Base-by-base conservation (phyloP, 495 filamentous ascomycete genomes). In the Aspergillus leporis region DNA sequence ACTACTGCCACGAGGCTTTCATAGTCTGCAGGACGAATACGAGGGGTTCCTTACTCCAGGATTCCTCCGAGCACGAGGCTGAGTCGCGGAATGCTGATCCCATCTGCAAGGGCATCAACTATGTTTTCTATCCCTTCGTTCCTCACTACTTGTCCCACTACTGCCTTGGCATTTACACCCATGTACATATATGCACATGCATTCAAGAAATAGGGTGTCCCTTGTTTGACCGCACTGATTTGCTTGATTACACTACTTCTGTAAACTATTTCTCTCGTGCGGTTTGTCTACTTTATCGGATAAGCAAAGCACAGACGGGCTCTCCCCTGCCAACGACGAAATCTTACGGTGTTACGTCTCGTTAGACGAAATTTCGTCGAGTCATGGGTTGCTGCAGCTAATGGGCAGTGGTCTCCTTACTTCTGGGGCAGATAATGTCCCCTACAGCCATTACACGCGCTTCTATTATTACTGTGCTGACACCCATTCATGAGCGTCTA, bases 31-130 rank as follows among this genome's bases (percentile, higher is more conserved):
- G 16, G 16, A 41, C 38, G 38, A n/a, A n/a, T 41, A 41, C 38
- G 38, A 41, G 16, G 38, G 34, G 32, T 10, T 12, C 32, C 31
- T 38, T 18, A 38, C 13, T 22, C 32, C 32, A 12, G 19, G 23
- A 14, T 36, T 36, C 10, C 6, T 9, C 32, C 10, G 32, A 36
- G 25, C 51, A 60, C 41, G 51, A 55, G 46, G 58, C 46, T 34
- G 56, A 59, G 28, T 19, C 21, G 34, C 34, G 43, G 56, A 56
- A 60, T 59, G 52, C 22, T 47, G 53, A 53, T 57, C 56, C 10
- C 19, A 43, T 41, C 51, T 59, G 52, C 55, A 63, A 63, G 61
- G 60, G 53, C 21, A 55, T 14, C 34, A 14, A 36, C 9, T 12
- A 36, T 14, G 34, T 36, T 36, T 8, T 36, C 28, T 19, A 56